A percentile compares a stretch with the other conserved stretches of the same genome.
Evolutionary conservation across 1,284 basidiomycete genomes (phyloP).

Genomic region (Malassezia psittaci): DNA sequence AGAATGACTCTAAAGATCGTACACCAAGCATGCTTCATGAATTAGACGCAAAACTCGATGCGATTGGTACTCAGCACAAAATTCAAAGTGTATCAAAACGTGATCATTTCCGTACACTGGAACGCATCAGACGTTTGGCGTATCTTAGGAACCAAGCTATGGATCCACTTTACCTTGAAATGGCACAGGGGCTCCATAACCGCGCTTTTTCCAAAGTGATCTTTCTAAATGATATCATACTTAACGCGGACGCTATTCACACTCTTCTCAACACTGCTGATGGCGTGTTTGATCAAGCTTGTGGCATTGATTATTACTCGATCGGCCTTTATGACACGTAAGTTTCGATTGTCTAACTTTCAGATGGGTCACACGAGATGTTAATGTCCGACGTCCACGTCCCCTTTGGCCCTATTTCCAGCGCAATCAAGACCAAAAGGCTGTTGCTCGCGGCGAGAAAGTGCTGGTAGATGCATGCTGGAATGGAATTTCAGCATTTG

Average conservation of each 20-base stretch:
- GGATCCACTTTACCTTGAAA: slow-evolving; percentile 23
- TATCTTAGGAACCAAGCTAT: slow-evolving; percentile 32
- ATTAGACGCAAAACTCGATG: slow-evolving; percentile 47
- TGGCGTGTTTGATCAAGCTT: slow-evolving; percentile 55
- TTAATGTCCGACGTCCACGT: slow-evolving; percentile 47
- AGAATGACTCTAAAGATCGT: slow-evolving; percentile 53
- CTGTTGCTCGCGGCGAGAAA: slow-evolving; percentile 46
- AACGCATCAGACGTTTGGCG: slow-evolving; percentile 26
- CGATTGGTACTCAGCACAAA: background rate
- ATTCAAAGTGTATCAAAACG: background rate
- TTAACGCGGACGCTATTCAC: slow-evolving; percentile 37
- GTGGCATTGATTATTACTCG: slow-evolving; percentile 54
- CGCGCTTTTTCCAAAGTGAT: slow-evolving; percentile 25
- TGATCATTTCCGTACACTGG: slow-evolving; percentile 15
- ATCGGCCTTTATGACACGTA: slow-evolving; percentile 54
- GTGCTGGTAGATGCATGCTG: slow-evolving; percentile 56
- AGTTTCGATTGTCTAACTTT: slow-evolving; percentile 36
- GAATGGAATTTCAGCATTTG: slow-evolving; percentile 57
- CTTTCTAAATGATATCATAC: slow-evolving; percentile 35
- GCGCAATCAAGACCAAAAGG: slow-evolving; percentile 47
- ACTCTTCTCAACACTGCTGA: slow-evolving; percentile 53
- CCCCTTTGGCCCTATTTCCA: slow-evolving; percentile 55
- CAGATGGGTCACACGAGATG: slow-evolving; percentile 31
- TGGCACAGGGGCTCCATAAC: slow-evolving; percentile 1
- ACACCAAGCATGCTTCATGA: slow-evolving; percentile 50